Base-by-base conservation (phyloP, 352 stramenopile genomes). In the Pythium vanterpoolii region DNA sequence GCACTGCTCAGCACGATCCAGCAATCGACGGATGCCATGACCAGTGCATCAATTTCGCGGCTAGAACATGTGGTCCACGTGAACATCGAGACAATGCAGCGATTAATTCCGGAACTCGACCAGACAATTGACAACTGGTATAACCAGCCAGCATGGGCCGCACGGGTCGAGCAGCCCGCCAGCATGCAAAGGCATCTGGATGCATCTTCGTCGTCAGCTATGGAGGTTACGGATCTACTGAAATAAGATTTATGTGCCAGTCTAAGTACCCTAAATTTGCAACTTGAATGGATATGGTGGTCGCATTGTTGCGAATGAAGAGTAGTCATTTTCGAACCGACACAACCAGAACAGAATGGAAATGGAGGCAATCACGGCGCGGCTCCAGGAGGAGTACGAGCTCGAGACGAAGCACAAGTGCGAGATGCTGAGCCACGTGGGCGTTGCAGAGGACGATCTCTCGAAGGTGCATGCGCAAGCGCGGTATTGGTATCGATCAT, bases 381-480 rank as follows among this genome's bases (percentile, higher is more conserved):
- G 60, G 3, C 38, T 77, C 40, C 19, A 59, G 40, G 52, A 44
- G 6, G 74, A 80, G 55, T 68, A 74, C 39, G 69, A 28, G 64
- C 66, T 79, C 30, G 67, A 72, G 54, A 71, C 64, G 4, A 57
- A 71, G 59, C 69, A 72, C 19, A 74, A 69, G 60, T 43, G 51
- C 26, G 52, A 40, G 30, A 56, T 83, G 16, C 62, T 83, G 62
- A 50, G 24, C 27, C 49, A 21, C 19, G 68, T 53, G 10, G 74
- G 69, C 5, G 53, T 83, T 24, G 18, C 39, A 19, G 74, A 83
- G 60, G 69, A 79, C 2, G 62, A 83, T 16, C 56, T 83, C 7
- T 83, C 74, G 16, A 78, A 78, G 60, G 74, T 80, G 4, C 40
- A 30, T 30, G 3, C 16, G 27, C 26, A 28, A 3, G 38, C 27